These are phyloP conservation scores for Naganishia antarctica DNA, from an alignment of 768 basidiomycete species.

Conservation along the genomic window DNA sequence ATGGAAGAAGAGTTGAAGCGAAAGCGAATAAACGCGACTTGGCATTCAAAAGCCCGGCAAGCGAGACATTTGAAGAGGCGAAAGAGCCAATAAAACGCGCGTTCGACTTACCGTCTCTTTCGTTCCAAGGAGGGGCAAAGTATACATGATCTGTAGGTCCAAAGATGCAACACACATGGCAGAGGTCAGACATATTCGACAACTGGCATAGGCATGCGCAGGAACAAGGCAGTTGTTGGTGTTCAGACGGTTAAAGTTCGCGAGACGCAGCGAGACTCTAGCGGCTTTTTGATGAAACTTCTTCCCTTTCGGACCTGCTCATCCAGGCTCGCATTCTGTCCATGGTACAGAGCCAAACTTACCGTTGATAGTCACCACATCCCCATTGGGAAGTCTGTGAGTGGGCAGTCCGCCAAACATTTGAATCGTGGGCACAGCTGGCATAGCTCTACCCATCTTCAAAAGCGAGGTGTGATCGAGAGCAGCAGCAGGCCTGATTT, in stretches of 20 bases:
- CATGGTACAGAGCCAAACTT: slow-evolving; percentile 12
- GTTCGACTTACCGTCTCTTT: slow-evolving; percentile 63
- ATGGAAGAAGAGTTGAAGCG: background rate
- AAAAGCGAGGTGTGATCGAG: slow-evolving; percentile 5
- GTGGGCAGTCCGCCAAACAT: slow-evolving; percentile 28
- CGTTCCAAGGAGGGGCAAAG: slow-evolving; percentile 85
- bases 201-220: too few relatives aligned
- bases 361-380: slow-evolving; percentile 42
- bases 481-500: background rate
- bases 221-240: too few relatives aligned
- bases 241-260: too few relatives aligned
- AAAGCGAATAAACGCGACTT: slow-evolving; percentile 10
- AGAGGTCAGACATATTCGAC: too few relatives aligned
- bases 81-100: background rate
- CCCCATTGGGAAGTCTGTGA: slow-evolving; percentile 40
- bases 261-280: too few relatives aligned
- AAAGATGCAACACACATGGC: background rate
- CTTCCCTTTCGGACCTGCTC: too few relatives aligned
- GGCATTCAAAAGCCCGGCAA: too few relatives aligned
- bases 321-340: too few relatives aligned
- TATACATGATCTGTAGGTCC: slow-evolving; percentile 81
- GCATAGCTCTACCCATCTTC: background rate
- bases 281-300: too few relatives aligned
- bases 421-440: background rate
- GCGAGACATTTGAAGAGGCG: background rate